Conservation (phyloP, 2,329 filamentous ascomycete genomes). For the Ophiostoma sp. region DNA sequence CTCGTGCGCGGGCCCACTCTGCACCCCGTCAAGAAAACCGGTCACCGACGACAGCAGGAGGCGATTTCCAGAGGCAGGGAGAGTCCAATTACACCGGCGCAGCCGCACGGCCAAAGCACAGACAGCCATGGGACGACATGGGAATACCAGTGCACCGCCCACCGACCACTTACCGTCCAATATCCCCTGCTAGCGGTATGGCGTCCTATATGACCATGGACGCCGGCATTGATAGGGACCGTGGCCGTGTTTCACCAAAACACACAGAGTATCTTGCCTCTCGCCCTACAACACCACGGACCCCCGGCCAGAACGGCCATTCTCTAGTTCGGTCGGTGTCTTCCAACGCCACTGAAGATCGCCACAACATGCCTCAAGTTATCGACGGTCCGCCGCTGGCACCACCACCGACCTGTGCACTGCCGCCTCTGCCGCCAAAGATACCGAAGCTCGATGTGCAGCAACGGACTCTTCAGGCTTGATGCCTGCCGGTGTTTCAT, state of each 20-base stretch:
- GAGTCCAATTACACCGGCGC: not conserved
- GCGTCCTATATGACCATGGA: constrained; percentile 40
- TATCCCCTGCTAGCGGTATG: constrained; percentile 2
- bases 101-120: not conserved
- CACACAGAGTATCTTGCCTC: not conserved
- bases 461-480: not conserved
- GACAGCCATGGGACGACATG: constrained; percentile 4
- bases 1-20: not conserved
- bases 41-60: not conserved
- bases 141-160: not conserved
- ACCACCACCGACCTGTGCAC: constrained; percentile 50
- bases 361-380: not conserved
- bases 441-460: not conserved
- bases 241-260: not conserved
- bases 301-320: not conserved
- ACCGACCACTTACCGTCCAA: not conserved
- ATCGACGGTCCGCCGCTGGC: constrained; percentile 48
- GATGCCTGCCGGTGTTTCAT: not conserved
- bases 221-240: constrained; percentile 31
- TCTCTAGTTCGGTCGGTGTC: not conserved
- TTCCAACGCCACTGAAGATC: not conserved
- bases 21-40: not conserved
- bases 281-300: not conserved
- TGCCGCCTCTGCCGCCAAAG: constrained; percentile 40
- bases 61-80: not conserved